Evolutionary conservation across 495 filamentous ascomycete genomes (phyloP), one percentile per base, ranked within the genome.

Genomic region (Aspergillus sclerotioniger): DNA sequence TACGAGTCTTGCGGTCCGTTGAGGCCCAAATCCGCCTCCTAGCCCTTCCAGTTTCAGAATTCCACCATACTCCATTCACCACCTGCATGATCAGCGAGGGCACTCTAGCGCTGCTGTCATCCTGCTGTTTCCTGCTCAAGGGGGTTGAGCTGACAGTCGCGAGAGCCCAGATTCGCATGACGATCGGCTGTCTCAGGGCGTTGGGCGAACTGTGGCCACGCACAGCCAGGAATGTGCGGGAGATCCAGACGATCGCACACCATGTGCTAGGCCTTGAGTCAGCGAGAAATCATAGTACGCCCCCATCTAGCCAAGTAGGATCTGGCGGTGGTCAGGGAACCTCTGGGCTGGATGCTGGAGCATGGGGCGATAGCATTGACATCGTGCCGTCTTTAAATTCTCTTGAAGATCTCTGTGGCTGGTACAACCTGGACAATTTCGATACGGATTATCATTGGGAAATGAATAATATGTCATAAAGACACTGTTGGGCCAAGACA

Each of bases 161-260:
- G 28, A 65, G 71, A 58, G 66, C 65, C 5, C 67, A 71, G 47
- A 71, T 74, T 20, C 67, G 69, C 0, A 65, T 72, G 67, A 67
- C 54, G 2, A 62, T 74, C 25, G 71, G 69, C 12, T 69, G 66
- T 57, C 61, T 74, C 9, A 70, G 69, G 57, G 51, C 37, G 8
- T n/a, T 74, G 32, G 65, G 58, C 0, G 64, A 67, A n/a, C 0
- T 63, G 0, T 74, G 71, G 69, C 66, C 67, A 4, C 51, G 67
- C 48, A 88, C 87, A 19, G 87, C 87, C 25, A 79, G 79, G 61
- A 81, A 90, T 35, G 85, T 89, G 17, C 81, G 87, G 54, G 87
- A 91, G 66, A 81, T 92, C 6, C 88, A 91, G 69, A 87, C 82
- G 31, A 89, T 88, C 65, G 88, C 88, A 28, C 82, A 85, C 62